Evolutionary conservation across 2,329 filamentous ascomycete genomes (phyloP), one percentile per base, ranked within the genome.

Genomic region (Colletotrichum sp.): DNA sequence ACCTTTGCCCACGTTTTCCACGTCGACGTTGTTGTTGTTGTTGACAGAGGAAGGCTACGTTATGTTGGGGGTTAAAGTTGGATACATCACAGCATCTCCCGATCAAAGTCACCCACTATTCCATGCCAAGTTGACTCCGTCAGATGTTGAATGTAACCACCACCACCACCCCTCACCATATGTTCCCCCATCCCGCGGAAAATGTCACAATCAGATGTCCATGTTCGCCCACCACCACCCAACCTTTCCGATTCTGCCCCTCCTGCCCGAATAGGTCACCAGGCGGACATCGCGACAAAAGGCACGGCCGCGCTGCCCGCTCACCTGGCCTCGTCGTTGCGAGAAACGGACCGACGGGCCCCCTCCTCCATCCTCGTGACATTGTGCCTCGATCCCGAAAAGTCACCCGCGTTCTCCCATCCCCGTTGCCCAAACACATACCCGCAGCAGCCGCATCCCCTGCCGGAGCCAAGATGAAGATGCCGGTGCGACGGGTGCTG

Each of bases 391-490:
- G 24, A 16, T 18, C 44, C 44, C 59, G 59, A 32, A 28, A 26
- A 72, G 69, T 75, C 72, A 68, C 62, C 52, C 63, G 71, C 59
- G 21, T 64, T 32, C 16, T 59, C 7, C 30, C 52, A 24, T 12
- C 13, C 30, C 15, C 28, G 28, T 55, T 28, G 55, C 44, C 63
- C 55, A 52, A 67, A 32, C 69, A 69, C 28, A 26, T 44, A 24
- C 36, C 24, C 18, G 26, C 26, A 24, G 49, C 57, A 63, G 71
- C 57, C 57, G 72, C 69, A 72, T 63, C 28, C 52, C 63, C 18
- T 64, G 28, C 26, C 63, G 70, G 73, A 73, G 64, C 64, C 63
- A 49, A 73, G 73, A 36, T 69, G 15, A 57, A 67, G 44, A 72
- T 59, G 44, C 70, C 73, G 49, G 30, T 26, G 55, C 26, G 55